Percentiles rank a stretch among this genome's conserved stretches.
These are phyloP conservation scores for Mycena capillaripes DNA, from an alignment of 768 basidiomycete genomes.

Conservation along the genomic window DNA sequence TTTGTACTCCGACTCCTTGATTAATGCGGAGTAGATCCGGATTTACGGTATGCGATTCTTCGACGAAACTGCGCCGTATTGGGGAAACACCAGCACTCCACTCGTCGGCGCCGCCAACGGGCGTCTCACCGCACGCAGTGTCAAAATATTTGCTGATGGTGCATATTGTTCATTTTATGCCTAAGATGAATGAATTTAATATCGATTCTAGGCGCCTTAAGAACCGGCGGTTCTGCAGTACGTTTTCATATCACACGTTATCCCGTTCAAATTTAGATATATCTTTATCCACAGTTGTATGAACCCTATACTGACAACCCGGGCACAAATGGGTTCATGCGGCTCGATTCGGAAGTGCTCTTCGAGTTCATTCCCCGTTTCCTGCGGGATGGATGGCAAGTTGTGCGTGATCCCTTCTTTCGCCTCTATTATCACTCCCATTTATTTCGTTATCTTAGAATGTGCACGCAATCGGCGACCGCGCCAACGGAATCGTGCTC, in stretches of 20 bases:
- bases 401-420: constrained; percentile 51
- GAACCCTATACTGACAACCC: constrained; percentile 75
- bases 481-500: constrained; percentile 89
- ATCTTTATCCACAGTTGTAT: constrained; percentile 54
- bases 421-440: too few relatives aligned
- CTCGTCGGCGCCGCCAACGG: constrained; percentile 71
- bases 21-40: constrained; percentile 57
- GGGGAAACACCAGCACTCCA: constrained; percentile 71
- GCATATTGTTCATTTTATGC: constrained; percentile 23
- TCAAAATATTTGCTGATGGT: constrained; percentile 88
- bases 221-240: constrained; percentile 21
- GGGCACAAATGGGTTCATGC: constrained; percentile 68
- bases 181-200: background rate
- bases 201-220: background rate
- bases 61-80: constrained; percentile 69
- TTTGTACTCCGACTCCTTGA: background rate
- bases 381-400: constrained; percentile 75
- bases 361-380: constrained; percentile 62
- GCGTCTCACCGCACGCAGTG: constrained; percentile 71
- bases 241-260: background rate
- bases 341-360: constrained; percentile 61
- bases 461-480: constrained; percentile 90
- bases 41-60: constrained; percentile 76
- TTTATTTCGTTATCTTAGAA: constrained; percentile 74
- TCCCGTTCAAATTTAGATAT: too few relatives aligned